Evolutionary conservation across 371 early-diverging fungal genomes (phyloP).

Genomic region (Mortierella sp.): DNA sequence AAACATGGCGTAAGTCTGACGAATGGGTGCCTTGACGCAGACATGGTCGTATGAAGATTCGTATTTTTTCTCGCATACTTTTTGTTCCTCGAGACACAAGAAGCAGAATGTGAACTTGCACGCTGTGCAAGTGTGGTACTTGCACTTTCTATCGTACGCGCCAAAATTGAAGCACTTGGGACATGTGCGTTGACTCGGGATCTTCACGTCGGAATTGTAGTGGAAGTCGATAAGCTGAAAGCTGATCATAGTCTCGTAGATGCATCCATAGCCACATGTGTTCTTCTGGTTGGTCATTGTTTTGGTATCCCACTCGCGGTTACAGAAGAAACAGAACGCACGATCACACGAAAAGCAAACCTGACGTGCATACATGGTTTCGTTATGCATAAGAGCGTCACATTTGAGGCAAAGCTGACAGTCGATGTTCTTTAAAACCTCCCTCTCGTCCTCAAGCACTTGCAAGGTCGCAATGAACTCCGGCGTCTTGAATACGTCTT

Average conservation of each 20-base stretch:
- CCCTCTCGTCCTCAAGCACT: constrained; percentile 27
- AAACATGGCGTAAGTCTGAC: constrained; percentile 21
- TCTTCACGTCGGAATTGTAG: constrained; percentile 16
- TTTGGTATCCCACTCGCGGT: constrained; percentile 18
- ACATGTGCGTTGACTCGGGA: constrained; percentile 24
- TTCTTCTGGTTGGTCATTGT: constrained; percentile 16
- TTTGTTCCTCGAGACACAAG: constrained; percentile 24
- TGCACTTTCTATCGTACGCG: constrained; percentile 31
- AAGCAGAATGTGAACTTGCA: constrained; percentile 33
- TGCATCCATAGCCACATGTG: constrained; percentile 26
- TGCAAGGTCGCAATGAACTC: constrained; percentile 24
- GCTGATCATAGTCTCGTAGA: constrained; percentile 34
- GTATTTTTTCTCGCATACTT: constrained; percentile 18
- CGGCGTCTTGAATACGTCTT: constrained; percentile 31
- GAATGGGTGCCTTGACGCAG: constrained; percentile 12
- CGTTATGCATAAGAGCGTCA: constrained; percentile 27
- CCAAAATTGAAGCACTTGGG: constrained; percentile 36
- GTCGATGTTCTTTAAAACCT: constrained; percentile 24
- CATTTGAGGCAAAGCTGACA: constrained; percentile 33
- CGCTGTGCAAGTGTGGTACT: constrained; percentile 24
- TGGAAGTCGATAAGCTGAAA: constrained; percentile 28
- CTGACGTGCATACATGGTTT: constrained; percentile 24
- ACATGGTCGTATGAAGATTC: constrained; percentile 12
- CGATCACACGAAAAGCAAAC: constrained; percentile 15
- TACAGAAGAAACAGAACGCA: constrained; percentile 32